A percentile compares a stretch with the other conserved stretches of the same genome.
phyloP scores from a whole-genome alignment of 2,329 filamentous ascomycete species.

The Xylariaceae sp. region DNA sequence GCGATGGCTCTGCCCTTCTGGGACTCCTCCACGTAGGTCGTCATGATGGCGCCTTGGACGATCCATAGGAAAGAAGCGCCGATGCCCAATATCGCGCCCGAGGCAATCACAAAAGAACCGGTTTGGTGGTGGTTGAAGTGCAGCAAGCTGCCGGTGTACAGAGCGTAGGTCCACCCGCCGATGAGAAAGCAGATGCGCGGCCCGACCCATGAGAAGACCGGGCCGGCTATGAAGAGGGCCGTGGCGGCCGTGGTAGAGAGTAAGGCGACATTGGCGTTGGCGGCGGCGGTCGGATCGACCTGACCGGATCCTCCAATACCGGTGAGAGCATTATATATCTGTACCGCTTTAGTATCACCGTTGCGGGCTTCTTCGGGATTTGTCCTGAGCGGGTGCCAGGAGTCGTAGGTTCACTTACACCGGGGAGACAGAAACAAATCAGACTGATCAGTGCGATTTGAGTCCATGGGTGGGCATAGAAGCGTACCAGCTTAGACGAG shows the following conservation, averaged over 20 bases:
- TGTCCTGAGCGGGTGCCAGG: neutral
- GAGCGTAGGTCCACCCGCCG: constrained; percentile 17
- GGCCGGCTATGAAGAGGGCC: constrained; percentile 17
- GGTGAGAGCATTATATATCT: constrained; percentile 18
- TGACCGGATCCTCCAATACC: constrained; percentile 15
- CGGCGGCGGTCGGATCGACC: constrained; percentile 15
- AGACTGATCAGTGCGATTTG: constrained; percentile 16
- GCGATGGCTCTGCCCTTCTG: constrained; percentile 18
- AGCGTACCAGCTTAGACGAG: constrained; percentile 7
- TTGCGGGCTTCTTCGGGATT: neutral
- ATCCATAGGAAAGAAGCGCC: constrained; percentile 18
- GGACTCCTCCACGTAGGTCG: constrained; percentile 18
- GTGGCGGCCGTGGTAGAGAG: constrained; percentile 16
- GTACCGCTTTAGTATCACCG: neutral
- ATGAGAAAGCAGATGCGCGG: constrained; percentile 18
- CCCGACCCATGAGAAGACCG: constrained; percentile 15
- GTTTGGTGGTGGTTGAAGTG: constrained; percentile 14
- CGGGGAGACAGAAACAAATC: constrained; percentile 17
- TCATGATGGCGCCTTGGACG: constrained; percentile 17
- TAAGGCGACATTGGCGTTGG: constrained; percentile 15
- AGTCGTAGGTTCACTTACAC: constrained; percentile 2
- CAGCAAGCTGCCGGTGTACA: constrained; percentile 16
- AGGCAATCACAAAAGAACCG: constrained; percentile 13
- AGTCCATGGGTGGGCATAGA: constrained; percentile 17
- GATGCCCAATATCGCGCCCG: constrained; percentile 14